Evolutionary conservation across 2,329 filamentous ascomycete genomes (phyloP).

Genomic region (Monosporascus sp.): DNA sequence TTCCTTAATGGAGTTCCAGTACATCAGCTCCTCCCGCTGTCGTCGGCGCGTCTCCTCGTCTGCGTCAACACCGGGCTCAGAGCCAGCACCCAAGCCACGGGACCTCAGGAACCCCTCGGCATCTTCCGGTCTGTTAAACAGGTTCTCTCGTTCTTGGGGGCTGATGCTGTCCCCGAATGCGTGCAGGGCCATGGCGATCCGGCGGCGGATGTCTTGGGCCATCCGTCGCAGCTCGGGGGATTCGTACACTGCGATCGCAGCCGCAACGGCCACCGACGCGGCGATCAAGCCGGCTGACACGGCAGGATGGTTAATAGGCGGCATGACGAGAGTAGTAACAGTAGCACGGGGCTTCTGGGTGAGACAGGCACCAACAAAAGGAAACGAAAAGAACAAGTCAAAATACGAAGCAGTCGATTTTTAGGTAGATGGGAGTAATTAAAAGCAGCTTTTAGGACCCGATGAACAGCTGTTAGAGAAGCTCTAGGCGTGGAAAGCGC

Average conservation of each 20-base stretch:
- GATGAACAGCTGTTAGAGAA: neutral
- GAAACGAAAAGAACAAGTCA: constrained; percentile 2
- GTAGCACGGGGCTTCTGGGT: neutral
- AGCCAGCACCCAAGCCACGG: constrained; percentile 32
- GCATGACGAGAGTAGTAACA: constrained; percentile 35
- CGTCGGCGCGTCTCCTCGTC: constrained; percentile 57
- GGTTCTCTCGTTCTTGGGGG: constrained; percentile 44
- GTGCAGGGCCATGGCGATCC: constrained; percentile 56
- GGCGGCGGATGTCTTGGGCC: constrained; percentile 56
- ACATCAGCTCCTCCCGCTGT: constrained; percentile 61
- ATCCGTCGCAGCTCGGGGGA: constrained; percentile 59
- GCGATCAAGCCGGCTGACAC: constrained; percentile 55
- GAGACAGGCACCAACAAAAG: constrained; percentile 1
- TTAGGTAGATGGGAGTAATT: neutral
- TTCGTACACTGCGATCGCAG: constrained; percentile 59
- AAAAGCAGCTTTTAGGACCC: neutral
- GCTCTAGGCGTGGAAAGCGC: constrained; percentile 1
- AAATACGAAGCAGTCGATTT: constrained; percentile 1
- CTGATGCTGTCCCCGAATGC: constrained; percentile 54
- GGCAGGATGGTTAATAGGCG: constrained; percentile 50
- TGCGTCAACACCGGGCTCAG: constrained; percentile 50
- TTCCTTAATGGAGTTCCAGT: constrained; percentile 57
- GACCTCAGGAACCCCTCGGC: constrained; percentile 59
- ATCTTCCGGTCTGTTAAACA: constrained; percentile 63
- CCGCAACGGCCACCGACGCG: constrained; percentile 52